Conservation (phyloP, 805 yeast genomes). For the Debaryomyces maramus region DNA sequence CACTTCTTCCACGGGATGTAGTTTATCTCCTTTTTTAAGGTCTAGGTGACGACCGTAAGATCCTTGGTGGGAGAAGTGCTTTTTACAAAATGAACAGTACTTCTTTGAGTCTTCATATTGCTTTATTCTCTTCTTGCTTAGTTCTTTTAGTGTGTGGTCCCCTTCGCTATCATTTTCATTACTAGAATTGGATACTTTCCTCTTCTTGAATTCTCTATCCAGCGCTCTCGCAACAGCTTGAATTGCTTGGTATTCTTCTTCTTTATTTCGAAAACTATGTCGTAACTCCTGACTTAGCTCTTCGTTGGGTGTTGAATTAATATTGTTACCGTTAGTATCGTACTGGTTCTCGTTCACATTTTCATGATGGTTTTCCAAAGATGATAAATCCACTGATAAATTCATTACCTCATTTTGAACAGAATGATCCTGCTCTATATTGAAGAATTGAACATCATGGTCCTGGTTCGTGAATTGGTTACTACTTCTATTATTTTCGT, state of each 20-base stretch:
- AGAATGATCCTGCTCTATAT: neutral
- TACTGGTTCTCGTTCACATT: neutral
- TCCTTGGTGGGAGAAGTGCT: conserved; percentile 56
- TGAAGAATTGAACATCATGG: conserved; percentile 1
- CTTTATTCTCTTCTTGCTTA: neutral
- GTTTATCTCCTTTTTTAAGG: conserved; percentile 49
- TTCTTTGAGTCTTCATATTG: conserved; percentile 18
- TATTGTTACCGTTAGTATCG: neutral
- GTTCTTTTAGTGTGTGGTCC: neutral
- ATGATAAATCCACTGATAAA: neutral
- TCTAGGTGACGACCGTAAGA: conserved; percentile 63
- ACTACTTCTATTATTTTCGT: conserved; percentile 1
- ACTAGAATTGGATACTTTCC: neutral
- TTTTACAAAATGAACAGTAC: conserved; percentile 53
- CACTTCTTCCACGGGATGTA: conserved; percentile 53
- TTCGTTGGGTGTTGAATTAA: neutral
- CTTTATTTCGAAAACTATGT: neutral
- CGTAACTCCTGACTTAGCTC: neutral
- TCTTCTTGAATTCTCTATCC: too few relatives aligned
- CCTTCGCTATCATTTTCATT: neutral
- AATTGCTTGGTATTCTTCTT: neutral
- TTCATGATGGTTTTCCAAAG: neutral
- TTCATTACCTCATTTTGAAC: conserved; percentile 1
- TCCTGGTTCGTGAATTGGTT: conserved; percentile 2
- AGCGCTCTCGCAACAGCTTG: neutral